These are phyloP conservation scores for Funneliformis geosporum DNA, from an alignment of 192 early-diverging fungal species.

Conservation along the genomic window DNA sequence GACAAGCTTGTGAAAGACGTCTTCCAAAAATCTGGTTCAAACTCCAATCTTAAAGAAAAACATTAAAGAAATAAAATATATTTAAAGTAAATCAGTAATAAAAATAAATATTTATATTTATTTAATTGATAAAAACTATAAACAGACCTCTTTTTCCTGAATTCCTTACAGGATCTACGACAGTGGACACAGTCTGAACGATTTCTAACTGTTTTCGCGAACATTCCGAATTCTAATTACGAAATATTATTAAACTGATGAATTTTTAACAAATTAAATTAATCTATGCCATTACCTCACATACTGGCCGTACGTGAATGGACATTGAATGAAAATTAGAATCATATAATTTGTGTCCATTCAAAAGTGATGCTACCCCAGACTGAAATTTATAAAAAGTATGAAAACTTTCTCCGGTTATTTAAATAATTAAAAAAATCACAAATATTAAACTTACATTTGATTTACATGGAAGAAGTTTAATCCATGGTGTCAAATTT, in stretches of 20 bases:
- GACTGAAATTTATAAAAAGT: slow-evolving; percentile 46
- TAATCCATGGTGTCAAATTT: slow-evolving; percentile 97
- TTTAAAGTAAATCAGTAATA: background rate
- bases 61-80: background rate
- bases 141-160: slow-evolving; percentile 46
- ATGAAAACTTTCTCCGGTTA: background rate
- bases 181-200: slow-evolving; percentile 75
- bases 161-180: slow-evolving; percentile 71
- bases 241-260: slow-evolving; percentile 1
- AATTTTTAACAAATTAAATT: background rate
- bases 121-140: background rate
- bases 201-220: slow-evolving; percentile 57
- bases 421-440: background rate
- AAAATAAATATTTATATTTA: background rate
- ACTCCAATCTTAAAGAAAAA: slow-evolving; percentile 48
- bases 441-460: slow-evolving; percentile 31
- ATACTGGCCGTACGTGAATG: slow-evolving; percentile 62
- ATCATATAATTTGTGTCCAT: slow-evolving; percentile 90
- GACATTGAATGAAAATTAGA: slow-evolving; percentile 90
- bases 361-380: slow-evolving; percentile 85
- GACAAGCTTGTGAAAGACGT: slow-evolving; percentile 48
- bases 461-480: slow-evolving; percentile 91
- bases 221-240: slow-evolving; percentile 48
- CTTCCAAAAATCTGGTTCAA: slow-evolving; percentile 51
- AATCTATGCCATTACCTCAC: slow-evolving; percentile 37